Percentiles rank a stretch among this genome's conserved stretches.
These are phyloP conservation scores for Boletus bicolor DNA, from an alignment of 768 basidiomycete genomes.

Conservation along the genomic window DNA sequence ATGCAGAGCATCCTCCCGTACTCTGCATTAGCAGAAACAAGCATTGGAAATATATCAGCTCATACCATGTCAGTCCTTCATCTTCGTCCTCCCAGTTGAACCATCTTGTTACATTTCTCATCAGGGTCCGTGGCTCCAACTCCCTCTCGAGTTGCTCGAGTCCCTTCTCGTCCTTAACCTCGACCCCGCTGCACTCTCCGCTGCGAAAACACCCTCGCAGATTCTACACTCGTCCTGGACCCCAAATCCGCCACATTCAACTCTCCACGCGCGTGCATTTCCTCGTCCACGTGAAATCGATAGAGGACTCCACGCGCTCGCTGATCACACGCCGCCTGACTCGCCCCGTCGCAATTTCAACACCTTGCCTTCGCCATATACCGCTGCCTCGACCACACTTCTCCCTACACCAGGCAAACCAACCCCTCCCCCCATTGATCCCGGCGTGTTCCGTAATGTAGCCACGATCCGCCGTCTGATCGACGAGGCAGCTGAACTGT, in stretches of 20 bases:
- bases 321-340: conserved; percentile 43
- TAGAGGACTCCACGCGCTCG: conserved; percentile 38
- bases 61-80: conserved; percentile 68
- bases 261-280: conserved; percentile 16
- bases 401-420: conserved; percentile 64
- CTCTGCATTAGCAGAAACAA: conserved; percentile 91
- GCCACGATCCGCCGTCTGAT: conserved; percentile 74
- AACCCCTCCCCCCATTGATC: conserved; percentile 84
- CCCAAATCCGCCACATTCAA: neutral
- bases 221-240: conserved; percentile 31
- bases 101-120: neutral
- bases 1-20: conserved; percentile 54
- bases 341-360: conserved; percentile 38
- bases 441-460: conserved; percentile 80
- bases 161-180: conserved; percentile 76
- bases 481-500: conserved; percentile 86
- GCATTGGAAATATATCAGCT: conserved; percentile 92
- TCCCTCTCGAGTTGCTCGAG: conserved; percentile 82
- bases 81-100: conserved; percentile 3
- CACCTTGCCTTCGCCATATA: conserved; percentile 33
- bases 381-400: conserved; percentile 39
- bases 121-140: conserved; percentile 89
- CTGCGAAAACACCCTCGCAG: conserved; percentile 42
- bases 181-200: conserved; percentile 62
- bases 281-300: conserved; percentile 37